A percentile compares a stretch with the other conserved stretches of the same genome.
These are phyloP conservation scores for Dioscorea cayenensis DNA, from an alignment of 116 monocot genomes.

Conservation along the genomic window DNA sequence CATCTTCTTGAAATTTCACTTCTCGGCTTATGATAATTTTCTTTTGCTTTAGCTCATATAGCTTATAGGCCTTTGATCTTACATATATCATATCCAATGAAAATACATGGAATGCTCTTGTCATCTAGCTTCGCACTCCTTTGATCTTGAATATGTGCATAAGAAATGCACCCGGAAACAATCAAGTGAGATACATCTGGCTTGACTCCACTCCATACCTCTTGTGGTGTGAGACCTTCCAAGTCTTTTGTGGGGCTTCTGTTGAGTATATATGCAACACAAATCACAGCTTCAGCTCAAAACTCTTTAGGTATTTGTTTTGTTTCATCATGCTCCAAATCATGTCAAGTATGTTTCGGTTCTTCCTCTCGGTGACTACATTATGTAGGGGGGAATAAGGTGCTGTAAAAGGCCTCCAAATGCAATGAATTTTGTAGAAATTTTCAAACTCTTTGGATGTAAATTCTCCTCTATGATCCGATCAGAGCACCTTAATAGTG, in stretches of 20 bases:
- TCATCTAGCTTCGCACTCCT: slow-evolving; percentile 4
- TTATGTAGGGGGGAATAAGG: slow-evolving; percentile 1
- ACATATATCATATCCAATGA: slow-evolving; percentile 1
- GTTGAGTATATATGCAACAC: slow-evolving; percentile 1
- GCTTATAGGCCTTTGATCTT: neutral
- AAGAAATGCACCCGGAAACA: neutral
- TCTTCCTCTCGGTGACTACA: neutral
- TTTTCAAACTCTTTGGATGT: neutral
- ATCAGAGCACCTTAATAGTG: neutral
- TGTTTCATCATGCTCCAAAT: slow-evolving; percentile 1
- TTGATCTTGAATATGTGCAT: neutral
- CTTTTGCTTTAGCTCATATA: neutral
- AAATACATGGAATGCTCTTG: neutral
- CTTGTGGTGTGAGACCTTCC: neutral
- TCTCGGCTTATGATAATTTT: neutral
- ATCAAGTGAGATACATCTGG: neutral
- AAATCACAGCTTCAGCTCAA: slow-evolving; percentile 5
- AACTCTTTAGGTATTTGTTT: neutral
- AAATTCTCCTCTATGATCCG: slow-evolving; percentile 1
- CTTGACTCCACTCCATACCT: neutral
- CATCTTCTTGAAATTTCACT: neutral
- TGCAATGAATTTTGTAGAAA: neutral
- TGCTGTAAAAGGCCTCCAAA: neutral
- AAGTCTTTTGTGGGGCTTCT: neutral
- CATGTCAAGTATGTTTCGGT: neutral